These are phyloP conservation scores for Clavispora carvajalis DNA, from an alignment of 805 yeast genomes.

Conservation along the genomic window DNA sequence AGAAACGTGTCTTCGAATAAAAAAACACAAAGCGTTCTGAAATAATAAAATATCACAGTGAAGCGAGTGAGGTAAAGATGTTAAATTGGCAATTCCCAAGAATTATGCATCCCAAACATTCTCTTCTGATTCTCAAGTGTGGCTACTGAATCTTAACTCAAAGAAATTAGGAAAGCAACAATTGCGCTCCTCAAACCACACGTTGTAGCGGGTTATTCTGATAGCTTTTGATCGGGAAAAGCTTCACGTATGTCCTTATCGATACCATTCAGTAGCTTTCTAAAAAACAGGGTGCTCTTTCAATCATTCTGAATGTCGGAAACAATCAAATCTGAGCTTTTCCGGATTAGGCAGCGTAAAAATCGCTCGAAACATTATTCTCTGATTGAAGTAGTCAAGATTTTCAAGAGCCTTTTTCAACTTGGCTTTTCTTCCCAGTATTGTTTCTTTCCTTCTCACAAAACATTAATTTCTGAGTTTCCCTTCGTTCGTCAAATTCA, in stretches of 20 bases:
- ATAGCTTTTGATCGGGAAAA: conserved; percentile 18
- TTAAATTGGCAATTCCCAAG: conserved; percentile 32
- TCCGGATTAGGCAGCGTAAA: background rate
- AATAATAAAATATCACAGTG: conserved; percentile 24
- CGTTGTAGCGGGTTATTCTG: conserved; percentile 13
- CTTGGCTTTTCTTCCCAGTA: conserved; percentile 22
- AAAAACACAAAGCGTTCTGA: conserved; percentile 35
- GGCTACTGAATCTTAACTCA: conserved; percentile 6
- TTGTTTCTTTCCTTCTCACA: conserved; percentile 8
- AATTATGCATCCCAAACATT: conserved; percentile 18
- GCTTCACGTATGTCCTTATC: background rate
- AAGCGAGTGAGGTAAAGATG: conserved; percentile 38
- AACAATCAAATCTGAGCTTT: background rate
- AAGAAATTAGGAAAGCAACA: conserved; percentile 22
- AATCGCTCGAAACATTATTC: background rate
- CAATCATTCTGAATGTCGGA: background rate
- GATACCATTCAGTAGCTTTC: background rate
- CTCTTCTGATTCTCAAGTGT: background rate
- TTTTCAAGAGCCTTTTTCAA: background rate
- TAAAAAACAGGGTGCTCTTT: background rate
- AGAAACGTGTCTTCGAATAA: conserved; percentile 20
- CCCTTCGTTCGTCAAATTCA: background rate
- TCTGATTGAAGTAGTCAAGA: background rate
- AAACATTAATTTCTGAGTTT: too few species aligned
- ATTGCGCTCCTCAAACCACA: conserved; percentile 21